phyloP scores from a whole-genome alignment of 2,329 filamentous ascomycete genomes.

The Ramularia endophylla region DNA sequence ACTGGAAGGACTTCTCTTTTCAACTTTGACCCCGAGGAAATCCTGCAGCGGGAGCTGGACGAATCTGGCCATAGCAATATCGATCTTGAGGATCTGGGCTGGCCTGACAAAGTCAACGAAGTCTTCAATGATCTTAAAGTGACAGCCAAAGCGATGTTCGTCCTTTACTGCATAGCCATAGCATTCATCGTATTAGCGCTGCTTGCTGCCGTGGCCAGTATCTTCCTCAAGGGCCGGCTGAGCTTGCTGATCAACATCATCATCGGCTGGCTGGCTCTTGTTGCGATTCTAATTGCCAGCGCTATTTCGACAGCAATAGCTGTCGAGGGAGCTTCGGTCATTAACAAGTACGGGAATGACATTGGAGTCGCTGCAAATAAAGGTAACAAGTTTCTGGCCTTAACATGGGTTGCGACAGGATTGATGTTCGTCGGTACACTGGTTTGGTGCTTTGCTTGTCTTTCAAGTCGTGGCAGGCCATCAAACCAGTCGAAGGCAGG shows the following conservation, averaged over 20 bases:
- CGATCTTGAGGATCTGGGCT: slow-evolving; percentile 48
- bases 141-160: slow-evolving; percentile 48
- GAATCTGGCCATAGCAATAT: slow-evolving; percentile 36
- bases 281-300: slow-evolving; percentile 63
- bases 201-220: slow-evolving; percentile 39
- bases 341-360: slow-evolving; percentile 49
- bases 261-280: slow-evolving; percentile 46
- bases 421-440: slow-evolving; percentile 23
- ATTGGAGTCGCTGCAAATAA: slow-evolving; percentile 46
- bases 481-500: too few species aligned
- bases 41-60: slow-evolving; percentile 46
- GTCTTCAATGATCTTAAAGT: slow-evolving; percentile 47
- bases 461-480: slow-evolving; percentile 5
- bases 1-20: slow-evolving; percentile 49
- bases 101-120: slow-evolving; percentile 51
- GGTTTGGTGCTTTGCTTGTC: slow-evolving; percentile 25
- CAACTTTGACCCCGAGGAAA: slow-evolving; percentile 50
- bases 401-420: slow-evolving; percentile 54
- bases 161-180: slow-evolving; percentile 55
- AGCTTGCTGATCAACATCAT: slow-evolving; percentile 47
- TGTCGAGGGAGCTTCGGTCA: slow-evolving; percentile 46
- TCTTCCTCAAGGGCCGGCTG: slow-evolving; percentile 42
- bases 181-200: slow-evolving; percentile 47
- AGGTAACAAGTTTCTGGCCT: slow-evolving; percentile 50
- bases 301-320: slow-evolving; percentile 64